Base-by-base conservation (phyloP, 1,139 yeast genomes). In the Eremothecium sinecaudum region DNA sequence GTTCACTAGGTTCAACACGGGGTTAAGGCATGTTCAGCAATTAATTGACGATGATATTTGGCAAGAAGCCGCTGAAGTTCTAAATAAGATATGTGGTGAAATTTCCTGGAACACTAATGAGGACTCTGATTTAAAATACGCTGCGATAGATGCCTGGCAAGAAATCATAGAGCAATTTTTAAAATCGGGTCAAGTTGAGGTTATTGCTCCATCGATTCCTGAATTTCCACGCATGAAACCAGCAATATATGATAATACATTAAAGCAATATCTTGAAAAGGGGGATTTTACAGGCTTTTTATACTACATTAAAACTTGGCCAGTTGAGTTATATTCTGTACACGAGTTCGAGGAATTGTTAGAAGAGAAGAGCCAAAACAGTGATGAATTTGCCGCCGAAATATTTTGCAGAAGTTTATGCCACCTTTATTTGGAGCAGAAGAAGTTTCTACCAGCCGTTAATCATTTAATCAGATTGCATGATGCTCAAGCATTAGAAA, bases 371-470 rank as follows among this genome's bases (percentile, higher is more conserved):
- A 9, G 25, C 25, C 9, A 12, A 7, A 8, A 8, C 7, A 51
- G 48, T 14, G 53, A 52, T 21, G 50, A 58, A 13, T 53, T 53
- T 22, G 47, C 56, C 11, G 51, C 47, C 3, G 43, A 51, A 8
- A 36, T 57, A 19, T 25, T 39, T 1, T 63, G 82, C 35, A 59
- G 66, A 32, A 63, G 71, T 21, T 60, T 81, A 21, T 73, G 82
- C 6, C 62, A 66, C 13, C 49, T 84, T 7, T 79, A 78, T 44
- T 62, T 78, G 8, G 63, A 66, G 30, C 59, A 75, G 0, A 69
- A 71, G 14, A 79, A 79, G 28, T 81, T 79, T 2, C 59, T 63
- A 5, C 66, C 68, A 23, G 84, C 94, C 0, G 75, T 80, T 2
- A 63, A 64, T 0, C 87, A 81, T 50, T 59, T 82, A 45, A 63